Evolutionary conservation across 768 basidiomycete species (phyloP).

Genomic region (Leccinum longicurvipes): DNA sequence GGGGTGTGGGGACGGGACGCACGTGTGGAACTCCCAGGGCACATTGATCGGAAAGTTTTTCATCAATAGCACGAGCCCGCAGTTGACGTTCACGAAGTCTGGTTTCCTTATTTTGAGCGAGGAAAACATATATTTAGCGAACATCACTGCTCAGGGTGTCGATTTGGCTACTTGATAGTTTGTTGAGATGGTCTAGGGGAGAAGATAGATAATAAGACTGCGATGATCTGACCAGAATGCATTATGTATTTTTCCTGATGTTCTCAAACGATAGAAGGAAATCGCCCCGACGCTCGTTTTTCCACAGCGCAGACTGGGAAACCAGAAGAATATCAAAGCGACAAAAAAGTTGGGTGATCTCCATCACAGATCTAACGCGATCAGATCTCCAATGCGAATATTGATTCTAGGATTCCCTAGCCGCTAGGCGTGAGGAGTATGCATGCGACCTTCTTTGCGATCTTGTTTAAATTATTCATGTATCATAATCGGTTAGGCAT

Average conservation of each 20-base stretch:
- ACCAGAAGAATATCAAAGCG: too few relatives aligned
- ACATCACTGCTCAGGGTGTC: conserved; percentile 31
- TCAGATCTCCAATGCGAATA: not conserved
- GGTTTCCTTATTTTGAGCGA: conserved; percentile 38
- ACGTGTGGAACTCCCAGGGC: conserved; percentile 54
- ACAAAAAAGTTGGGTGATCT: too few relatives aligned
- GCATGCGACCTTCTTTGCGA: not conserved
- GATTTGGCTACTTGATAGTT: conserved; percentile 2
- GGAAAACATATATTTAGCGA: conserved; percentile 35
- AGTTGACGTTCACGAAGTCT: conserved; percentile 39
- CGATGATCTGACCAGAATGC: not conserved
- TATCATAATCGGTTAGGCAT: not conserved
- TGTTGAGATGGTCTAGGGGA: too few relatives aligned
- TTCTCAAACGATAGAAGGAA: too few relatives aligned
- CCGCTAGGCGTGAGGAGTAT: not conserved
- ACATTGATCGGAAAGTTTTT: conserved; percentile 37
- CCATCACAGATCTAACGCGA: not conserved
- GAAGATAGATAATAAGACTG: not conserved
- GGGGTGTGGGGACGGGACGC: conserved; percentile 64
- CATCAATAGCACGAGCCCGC: conserved; percentile 25
- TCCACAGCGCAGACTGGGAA: too few relatives aligned
- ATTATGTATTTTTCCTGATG: not conserved
- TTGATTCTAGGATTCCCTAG: not conserved
- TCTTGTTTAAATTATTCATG: too few relatives aligned
- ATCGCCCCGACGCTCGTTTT: too few relatives aligned